These are phyloP conservation scores for Dianthus caryophyllus DNA, from an alignment of 148 eudicot species.

Conservation along the genomic window DNA sequence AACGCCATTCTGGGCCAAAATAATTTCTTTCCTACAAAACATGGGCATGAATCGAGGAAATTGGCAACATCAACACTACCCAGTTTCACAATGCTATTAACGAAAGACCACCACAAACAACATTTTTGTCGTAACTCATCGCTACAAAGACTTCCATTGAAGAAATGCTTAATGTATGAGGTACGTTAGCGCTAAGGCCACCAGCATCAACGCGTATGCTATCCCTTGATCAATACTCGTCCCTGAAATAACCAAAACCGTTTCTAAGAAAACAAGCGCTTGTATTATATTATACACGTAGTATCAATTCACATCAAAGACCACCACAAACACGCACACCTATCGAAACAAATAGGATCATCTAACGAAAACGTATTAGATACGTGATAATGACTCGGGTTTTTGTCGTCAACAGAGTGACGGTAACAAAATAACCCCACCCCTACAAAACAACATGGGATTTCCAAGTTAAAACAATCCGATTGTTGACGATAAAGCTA, in stretches of 20 bases:
- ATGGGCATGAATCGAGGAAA: constrained; percentile 22
- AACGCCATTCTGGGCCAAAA: constrained; percentile 18
- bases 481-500: background rate
- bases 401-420: background rate
- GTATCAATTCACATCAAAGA: too few relatives aligned
- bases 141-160: constrained; percentile 15
- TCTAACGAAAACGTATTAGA: background rate
- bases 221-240: constrained; percentile 57
- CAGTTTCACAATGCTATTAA: constrained; percentile 14
- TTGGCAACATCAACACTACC: constrained; percentile 14
- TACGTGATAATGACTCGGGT: background rate
- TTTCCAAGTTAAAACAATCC: background rate
- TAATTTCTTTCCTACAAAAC: constrained; percentile 23
- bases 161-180: constrained; percentile 42
- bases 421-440: background rate
- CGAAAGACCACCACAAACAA: constrained; percentile 17
- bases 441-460: background rate
- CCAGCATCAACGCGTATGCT: constrained; percentile 50
- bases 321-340: background rate
- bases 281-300: background rate
- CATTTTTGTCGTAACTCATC: constrained; percentile 11
- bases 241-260: constrained; percentile 29
- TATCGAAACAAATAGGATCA: too few relatives aligned
- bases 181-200: constrained; percentile 54
- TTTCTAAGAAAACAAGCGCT: background rate